Evolutionary conservation across 225 moss, liverwort and hornwort genomes (phyloP).

Genomic region (Straminergon stramineum): DNA sequence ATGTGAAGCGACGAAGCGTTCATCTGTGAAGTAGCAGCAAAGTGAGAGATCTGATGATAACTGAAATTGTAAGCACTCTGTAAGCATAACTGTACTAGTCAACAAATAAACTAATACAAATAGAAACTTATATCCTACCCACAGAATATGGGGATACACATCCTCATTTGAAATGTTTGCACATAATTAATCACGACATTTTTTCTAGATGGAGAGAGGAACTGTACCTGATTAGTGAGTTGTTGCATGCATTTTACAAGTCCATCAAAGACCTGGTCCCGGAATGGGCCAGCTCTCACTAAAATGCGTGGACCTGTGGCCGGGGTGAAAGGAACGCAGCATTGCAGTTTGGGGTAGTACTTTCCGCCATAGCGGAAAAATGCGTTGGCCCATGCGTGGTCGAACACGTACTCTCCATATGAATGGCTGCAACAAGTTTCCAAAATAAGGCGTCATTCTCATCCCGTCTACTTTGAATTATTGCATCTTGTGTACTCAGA

Average conservation of each 20-base stretch:
- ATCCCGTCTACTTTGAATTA: neutral
- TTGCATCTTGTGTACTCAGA: neutral
- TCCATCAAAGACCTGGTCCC: constrained; percentile 89
- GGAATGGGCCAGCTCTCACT: constrained; percentile 57
- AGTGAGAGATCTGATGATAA: neutral
- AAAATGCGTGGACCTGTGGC: constrained; percentile 96
- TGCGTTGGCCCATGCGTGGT: constrained; percentile 91
- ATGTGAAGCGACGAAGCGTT: constrained; percentile 88
- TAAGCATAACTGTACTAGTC: neutral
- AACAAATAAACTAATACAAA: neutral
- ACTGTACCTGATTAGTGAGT: constrained; percentile 72
- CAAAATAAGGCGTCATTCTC: neutral
- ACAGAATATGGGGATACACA: neutral
- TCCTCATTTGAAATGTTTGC: neutral
- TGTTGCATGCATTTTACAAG: constrained; percentile 94
- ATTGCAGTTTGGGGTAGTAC: constrained; percentile 97
- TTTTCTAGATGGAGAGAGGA: neutral
- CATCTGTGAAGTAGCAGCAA: constrained; percentile 45
- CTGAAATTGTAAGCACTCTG: neutral
- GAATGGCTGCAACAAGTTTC: constrained; percentile 62
- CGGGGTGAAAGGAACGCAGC: constrained; percentile 95
- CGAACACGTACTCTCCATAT: constrained; percentile 98
- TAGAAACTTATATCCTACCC: neutral
- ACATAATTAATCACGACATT: neutral
- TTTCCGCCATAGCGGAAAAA: constrained; percentile 88